These are phyloP conservation scores for Talaromyces piceae DNA, from an alignment of 2,329 filamentous ascomycete genomes.

Conservation along the genomic window DNA sequence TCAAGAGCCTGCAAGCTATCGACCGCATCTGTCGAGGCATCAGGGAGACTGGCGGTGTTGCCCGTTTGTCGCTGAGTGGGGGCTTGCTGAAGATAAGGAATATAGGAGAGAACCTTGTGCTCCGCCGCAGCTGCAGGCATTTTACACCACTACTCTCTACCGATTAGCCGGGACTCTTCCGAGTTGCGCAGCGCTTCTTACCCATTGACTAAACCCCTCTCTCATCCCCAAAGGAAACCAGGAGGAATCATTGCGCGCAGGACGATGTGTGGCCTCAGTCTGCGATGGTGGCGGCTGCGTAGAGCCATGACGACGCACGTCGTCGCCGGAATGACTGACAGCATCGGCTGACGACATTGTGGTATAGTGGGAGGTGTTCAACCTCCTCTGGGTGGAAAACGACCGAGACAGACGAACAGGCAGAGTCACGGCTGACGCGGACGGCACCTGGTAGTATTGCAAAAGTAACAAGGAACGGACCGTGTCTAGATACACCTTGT, in stretches of 20 bases:
- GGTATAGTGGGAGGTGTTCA: constrained; percentile 14
- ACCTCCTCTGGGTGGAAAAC: neutral
- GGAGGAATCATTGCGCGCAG: constrained; percentile 15
- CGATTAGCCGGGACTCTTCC: neutral
- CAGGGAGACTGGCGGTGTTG: constrained; percentile 23
- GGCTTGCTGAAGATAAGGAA: constrained; percentile 71
- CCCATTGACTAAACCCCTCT: constrained; percentile 87
- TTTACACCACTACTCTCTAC: constrained; percentile 62
- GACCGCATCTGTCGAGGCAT: constrained; percentile 18
- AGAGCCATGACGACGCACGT: constrained; percentile 18
- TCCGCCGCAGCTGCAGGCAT: constrained; percentile 78
- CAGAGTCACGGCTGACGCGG: neutral
- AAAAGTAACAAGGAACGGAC: neutral
- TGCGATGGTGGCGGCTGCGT: constrained; percentile 13
- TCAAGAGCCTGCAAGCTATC: constrained; percentile 30
- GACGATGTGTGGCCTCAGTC: neutral
- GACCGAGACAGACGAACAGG: neutral
- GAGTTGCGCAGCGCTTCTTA: constrained; percentile 36
- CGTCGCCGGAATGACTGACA: constrained; percentile 25
- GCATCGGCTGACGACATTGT: constrained; percentile 30
- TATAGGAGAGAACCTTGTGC: constrained; percentile 75
- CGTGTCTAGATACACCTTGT: constrained; percentile 6
- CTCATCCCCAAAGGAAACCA: constrained; percentile 87
- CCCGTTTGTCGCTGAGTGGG: constrained; percentile 61
- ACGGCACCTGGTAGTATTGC: neutral